Evolutionary conservation across 2,329 filamentous ascomycete genomes (phyloP).

Genomic region (Trichothecium sympodiale): DNA sequence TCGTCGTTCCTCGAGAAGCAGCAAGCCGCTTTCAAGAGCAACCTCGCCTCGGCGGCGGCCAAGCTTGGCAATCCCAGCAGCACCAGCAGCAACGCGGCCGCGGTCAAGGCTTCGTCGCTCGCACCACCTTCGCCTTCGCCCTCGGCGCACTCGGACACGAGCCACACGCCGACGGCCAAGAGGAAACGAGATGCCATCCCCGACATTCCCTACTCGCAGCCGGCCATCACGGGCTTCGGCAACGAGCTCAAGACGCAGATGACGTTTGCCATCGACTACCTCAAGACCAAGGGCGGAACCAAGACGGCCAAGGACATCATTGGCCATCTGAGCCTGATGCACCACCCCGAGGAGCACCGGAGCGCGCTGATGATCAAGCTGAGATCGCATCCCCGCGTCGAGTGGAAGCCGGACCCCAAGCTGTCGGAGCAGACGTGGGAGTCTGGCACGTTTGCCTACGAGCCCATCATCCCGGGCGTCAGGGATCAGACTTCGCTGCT

Average conservation of each 20-base stretch:
- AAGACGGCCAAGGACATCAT: constrained; percentile 68
- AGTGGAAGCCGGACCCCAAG: constrained; percentile 43
- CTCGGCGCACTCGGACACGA: constrained; percentile 41
- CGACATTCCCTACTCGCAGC: constrained; percentile 60
- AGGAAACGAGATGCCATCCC: constrained; percentile 43
- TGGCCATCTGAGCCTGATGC: constrained; percentile 64
- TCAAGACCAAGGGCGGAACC: constrained; percentile 58
- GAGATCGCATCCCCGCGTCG: constrained; percentile 49
- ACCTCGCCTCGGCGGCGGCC: constrained; percentile 50
- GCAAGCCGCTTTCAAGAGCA: constrained; percentile 50
- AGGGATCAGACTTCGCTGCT: constrained; percentile 67
- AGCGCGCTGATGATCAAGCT: constrained; percentile 57
- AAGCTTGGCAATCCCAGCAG: constrained; percentile 46
- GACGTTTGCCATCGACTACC: constrained; percentile 73
- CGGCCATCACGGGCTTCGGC: constrained; percentile 64
- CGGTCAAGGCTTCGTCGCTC: constrained; percentile 19
- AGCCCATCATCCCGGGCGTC: constrained; percentile 71
- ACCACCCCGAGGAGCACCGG: constrained; percentile 49
- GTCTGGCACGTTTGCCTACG: constrained; percentile 68
- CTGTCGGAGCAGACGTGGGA: constrained; percentile 57
- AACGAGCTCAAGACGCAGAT: constrained; percentile 78
- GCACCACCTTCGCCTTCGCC: constrained; percentile 53
- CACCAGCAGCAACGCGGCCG: constrained; percentile 21
- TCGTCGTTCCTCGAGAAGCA: constrained; percentile 55
- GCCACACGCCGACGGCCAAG: constrained; percentile 53